These are phyloP conservation scores for Lepidium campestre DNA, from an alignment of 441 rosid species.

Conservation along the genomic window DNA sequence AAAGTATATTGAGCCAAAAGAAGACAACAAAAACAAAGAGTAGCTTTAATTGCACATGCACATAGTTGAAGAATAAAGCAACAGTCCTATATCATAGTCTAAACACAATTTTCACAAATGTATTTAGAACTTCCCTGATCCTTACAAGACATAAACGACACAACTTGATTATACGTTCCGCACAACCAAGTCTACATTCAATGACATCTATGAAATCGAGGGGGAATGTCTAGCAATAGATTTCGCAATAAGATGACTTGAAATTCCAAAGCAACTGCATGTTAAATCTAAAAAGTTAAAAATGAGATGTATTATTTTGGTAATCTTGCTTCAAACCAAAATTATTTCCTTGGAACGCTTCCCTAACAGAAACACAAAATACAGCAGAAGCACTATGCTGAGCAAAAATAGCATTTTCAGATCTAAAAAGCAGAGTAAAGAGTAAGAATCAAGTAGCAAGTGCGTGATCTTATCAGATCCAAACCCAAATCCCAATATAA, in stretches of 20 bases:
- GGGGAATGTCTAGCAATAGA: background rate
- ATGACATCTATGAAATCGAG: background rate
- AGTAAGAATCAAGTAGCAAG: background rate
- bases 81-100: background rate
- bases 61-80: background rate
- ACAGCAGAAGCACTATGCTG: background rate
- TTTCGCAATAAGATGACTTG: background rate
- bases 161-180: background rate
- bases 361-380: background rate
- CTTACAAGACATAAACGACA: background rate
- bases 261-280: background rate
- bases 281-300: background rate
- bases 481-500: background rate
- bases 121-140: background rate
- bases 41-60: conserved; percentile 4
- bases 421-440: background rate
- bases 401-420: background rate
- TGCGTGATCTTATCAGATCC: conserved; percentile 19
- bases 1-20: background rate
- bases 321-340: background rate
- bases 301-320: background rate
- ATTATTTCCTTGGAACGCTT: background rate
- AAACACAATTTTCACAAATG: background rate
- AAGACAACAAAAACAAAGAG: background rate
- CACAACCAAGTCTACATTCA: background rate